These are phyloP conservation scores for Plasmopara muralis DNA, from an alignment of 352 stramenopile genomes.

Conservation along the genomic window DNA sequence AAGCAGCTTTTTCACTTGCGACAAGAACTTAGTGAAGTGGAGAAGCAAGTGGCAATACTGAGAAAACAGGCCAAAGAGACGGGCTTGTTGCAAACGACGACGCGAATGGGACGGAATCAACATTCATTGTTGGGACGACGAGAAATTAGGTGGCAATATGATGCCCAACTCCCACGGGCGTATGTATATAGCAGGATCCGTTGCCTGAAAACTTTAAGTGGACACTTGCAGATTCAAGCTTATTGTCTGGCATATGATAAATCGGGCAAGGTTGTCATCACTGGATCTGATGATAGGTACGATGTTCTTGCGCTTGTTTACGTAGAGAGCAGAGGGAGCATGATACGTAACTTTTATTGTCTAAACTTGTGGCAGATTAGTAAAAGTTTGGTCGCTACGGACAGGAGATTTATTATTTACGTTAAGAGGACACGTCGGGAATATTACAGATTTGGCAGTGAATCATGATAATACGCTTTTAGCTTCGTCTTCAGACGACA, in stretches of 20 bases:
- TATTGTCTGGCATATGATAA: constrained; percentile 97
- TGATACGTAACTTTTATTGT: no score
- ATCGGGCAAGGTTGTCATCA: constrained; percentile 93
- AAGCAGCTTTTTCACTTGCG: constrained; percentile 69
- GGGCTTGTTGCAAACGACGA: constrained; percentile 41
- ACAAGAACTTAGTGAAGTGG: constrained; percentile 29
- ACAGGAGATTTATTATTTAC: constrained; percentile 80
- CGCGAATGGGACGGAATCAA: constrained; percentile 53
- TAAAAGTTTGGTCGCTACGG: constrained; percentile 94
- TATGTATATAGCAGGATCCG: constrained; percentile 78
- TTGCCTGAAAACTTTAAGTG: constrained; percentile 84
- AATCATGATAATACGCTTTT: constrained; percentile 77
- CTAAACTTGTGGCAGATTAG: constrained; percentile 51
- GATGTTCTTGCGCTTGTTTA: neutral
- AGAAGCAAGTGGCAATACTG: constrained; percentile 27
- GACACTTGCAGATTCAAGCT: constrained; percentile 90
- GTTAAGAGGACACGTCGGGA: constrained; percentile 78
- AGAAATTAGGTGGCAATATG: constrained; percentile 35
- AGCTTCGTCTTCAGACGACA: constrained; percentile 84
- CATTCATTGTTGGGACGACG: constrained; percentile 40
- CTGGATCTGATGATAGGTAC: constrained; percentile 92
- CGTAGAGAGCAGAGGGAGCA: neutral
- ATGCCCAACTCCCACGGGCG: constrained; percentile 33
- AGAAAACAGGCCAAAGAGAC: constrained; percentile 34
- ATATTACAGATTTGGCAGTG: constrained; percentile 87